Evolutionary conservation across 176 grass and related monocot genomes (phyloP), one percentile per base, ranked within the genome.

Genomic region (Musa acuminata): DNA sequence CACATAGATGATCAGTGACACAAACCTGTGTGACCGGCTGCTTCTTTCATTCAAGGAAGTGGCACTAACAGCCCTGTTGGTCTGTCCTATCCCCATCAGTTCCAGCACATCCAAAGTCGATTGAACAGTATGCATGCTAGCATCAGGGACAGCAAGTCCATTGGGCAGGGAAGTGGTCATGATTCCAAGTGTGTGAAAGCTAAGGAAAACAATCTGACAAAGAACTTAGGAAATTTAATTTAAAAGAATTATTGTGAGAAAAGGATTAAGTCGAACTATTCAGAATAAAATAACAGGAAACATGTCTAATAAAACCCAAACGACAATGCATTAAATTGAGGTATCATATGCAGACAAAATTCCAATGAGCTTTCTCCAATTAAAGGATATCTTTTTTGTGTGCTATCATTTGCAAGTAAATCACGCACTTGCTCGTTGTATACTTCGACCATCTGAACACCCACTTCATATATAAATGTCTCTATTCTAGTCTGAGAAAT

Each of bases 381-480:
- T 8, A 13, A 82, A 94, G 95, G 90, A 98, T 98, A 98, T 98
- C 85, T 98, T 80, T 93, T 93, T 79, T 89, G 84, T 4, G 59
- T 60, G 20, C 95, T 88, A 84, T 87, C 77, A 82, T 26, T 78
- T 51, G 53, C 62, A 80, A 98, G 88, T 35, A 98, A 88, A 83
- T 98, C 95, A 62, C 80, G 87, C 3, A 98, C 89, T 87, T 93
- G 88, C 75, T 98, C 95, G 62, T 98, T 98, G 75, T 98, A 98
- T 67, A 98, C 89, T 80, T 98, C 95, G 84, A 98, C 78, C 86
- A 98, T 98, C 83, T 98, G 95, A 74, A 98, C 88, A 74, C 80
- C 69, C 68, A 98, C 72, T 81, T 98, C 88, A 79, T 94, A 93
- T 11, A 63, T 86, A 73, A 89, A 83, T 14, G 69, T 83, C 25